Conservation (phyloP, 306 rosid genomes). For the Dicorynia guianensis region DNA sequence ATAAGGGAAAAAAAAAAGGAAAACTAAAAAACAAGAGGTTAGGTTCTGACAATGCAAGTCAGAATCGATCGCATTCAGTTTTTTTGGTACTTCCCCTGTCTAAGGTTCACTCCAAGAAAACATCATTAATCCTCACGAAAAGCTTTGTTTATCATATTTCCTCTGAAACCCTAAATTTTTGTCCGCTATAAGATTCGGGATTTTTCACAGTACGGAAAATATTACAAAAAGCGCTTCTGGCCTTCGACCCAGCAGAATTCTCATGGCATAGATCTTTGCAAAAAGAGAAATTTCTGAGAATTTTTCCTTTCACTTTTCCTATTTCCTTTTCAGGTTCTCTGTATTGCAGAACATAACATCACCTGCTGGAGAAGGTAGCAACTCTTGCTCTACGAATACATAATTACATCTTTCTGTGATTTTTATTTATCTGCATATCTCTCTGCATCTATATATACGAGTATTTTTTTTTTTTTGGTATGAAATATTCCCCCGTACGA, state of each 20-base stretch:
- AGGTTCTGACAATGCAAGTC: slow-evolving; percentile 44
- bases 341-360: slow-evolving; percentile 34
- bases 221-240: slow-evolving; percentile 15
- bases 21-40: slow-evolving; percentile 21
- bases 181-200: slow-evolving; percentile 27
- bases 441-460: neutral
- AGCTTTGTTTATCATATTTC: slow-evolving; percentile 2
- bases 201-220: slow-evolving; percentile 26
- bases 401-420: neutral
- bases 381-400: slow-evolving; percentile 19
- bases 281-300: slow-evolving; percentile 24
- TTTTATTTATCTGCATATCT: slow-evolving; percentile 42
- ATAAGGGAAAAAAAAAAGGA: too few relatives aligned
- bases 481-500: too few relatives aligned
- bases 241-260: slow-evolving; percentile 29
- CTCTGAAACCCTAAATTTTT: slow-evolving; percentile 54
- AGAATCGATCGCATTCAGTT: slow-evolving; percentile 49
- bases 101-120: slow-evolving; percentile 43
- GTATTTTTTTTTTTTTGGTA: too few relatives aligned
- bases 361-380: slow-evolving; percentile 41
- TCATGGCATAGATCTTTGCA: slow-evolving; percentile 45
- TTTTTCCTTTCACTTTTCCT: slow-evolving; percentile 12
- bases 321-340: slow-evolving; percentile 48
- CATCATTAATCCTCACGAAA: slow-evolving; percentile 39
- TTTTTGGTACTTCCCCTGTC: slow-evolving; percentile 42